Conservation (phyloP, 768 basidiomycete genomes). For the Russula vinacea region DNA sequence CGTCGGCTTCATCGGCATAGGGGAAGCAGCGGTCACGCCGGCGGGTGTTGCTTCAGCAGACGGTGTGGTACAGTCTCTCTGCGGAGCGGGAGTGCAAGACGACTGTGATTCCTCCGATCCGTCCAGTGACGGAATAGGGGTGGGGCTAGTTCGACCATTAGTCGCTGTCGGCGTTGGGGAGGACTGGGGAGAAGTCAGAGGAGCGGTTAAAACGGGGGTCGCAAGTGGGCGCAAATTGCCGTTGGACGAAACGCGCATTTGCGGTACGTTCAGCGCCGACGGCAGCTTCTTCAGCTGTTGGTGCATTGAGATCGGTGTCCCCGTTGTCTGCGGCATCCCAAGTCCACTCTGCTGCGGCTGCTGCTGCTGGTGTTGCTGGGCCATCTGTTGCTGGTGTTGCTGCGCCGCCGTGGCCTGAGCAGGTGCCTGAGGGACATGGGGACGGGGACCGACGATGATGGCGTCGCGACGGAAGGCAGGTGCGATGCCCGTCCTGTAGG, state of each 20-base stretch:
- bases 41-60: slow-evolving; percentile 15
- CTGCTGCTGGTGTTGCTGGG: slow-evolving; percentile 20
- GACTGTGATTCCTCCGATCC: slow-evolving; percentile 31
- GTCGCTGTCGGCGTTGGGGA: slow-evolving; percentile 27
- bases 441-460: slow-evolving; percentile 26
- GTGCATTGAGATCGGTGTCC: slow-evolving; percentile 56
- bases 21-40: slow-evolving; percentile 35
- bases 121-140: slow-evolving; percentile 15
- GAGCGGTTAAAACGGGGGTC: slow-evolving; percentile 40
- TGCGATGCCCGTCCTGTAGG: slow-evolving; percentile 26
- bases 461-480: slow-evolving; percentile 27
- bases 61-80: slow-evolving; percentile 19
- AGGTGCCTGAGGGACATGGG: slow-evolving; percentile 21
- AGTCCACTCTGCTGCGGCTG: slow-evolving; percentile 26
- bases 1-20: slow-evolving; percentile 49
- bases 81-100: slow-evolving; percentile 15
- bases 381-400: slow-evolving; percentile 23
- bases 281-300: slow-evolving; percentile 62
- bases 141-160: slow-evolving; percentile 23
- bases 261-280: slow-evolving; percentile 49
- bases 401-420: slow-evolving; percentile 28
- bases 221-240: slow-evolving; percentile 52
- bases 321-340: slow-evolving; percentile 37
- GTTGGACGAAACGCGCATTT: slow-evolving; percentile 60
- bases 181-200: slow-evolving; percentile 30